Evolutionary conservation across 2,329 filamentous ascomycete genomes (phyloP), one percentile per base, ranked within the genome.

Genomic region (Anthostomella pinea): DNA sequence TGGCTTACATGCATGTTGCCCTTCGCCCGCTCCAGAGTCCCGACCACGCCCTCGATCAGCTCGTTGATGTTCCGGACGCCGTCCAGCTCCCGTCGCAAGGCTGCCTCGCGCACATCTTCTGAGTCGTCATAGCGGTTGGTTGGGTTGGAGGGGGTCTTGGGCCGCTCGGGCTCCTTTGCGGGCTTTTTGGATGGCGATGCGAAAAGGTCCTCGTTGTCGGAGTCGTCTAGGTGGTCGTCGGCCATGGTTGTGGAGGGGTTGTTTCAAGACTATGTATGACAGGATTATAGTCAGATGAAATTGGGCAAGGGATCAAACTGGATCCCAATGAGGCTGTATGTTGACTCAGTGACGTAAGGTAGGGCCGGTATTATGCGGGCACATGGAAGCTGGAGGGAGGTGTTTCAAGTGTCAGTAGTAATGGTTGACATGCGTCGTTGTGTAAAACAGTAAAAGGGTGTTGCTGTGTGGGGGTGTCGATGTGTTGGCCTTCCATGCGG

Each of bases 51-150:
- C 60, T 96, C 88, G 42, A 98, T 87, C 25, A 89, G 83, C 51
- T 82, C 76, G 64, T 98, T 98, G 58, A 97, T 86, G 51, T 84
- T 84, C 40, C 84, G 81, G 20, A 98, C 82, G 30, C 83, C 85
- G 45, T 89, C 82, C 18, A 97, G 69, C 64, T 98, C 93, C 37
- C 77, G 81, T 11, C 78, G 82, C 51, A 98, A 69, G 10, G 79
- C 76, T 2, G 79, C 79, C 45, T 95, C 87, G 29, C 86, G 83
- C 14, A 76, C 73, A 54, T 85, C 79, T 51, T 84, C 74, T 3
- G 71, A 67, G 45, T 67, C 64, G 22, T 62, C 54, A 30, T 62
- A 67, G 35, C 67, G 64, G 45, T 58, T 36, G 30, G 34, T 56
- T 25, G 74, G 70, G 46, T 64, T 76, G 53, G 62, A 60, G 48